Evolutionary conservation across 1,284 basidiomycete species (phyloP).

Genomic region (Ceratobasidium theobromae): DNA sequence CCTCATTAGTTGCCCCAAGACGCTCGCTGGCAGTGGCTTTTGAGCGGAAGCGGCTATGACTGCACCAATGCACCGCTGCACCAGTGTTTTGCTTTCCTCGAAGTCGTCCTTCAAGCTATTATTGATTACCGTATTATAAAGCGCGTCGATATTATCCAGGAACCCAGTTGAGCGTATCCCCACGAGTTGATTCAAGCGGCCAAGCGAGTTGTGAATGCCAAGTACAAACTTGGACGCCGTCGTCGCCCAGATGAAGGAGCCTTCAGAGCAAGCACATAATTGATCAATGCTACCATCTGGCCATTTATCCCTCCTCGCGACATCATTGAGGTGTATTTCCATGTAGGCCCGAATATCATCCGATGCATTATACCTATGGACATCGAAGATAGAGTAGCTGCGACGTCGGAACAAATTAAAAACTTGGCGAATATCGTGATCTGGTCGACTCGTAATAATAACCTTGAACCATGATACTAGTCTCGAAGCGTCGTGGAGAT

Average conservation of each 20-base stretch:
- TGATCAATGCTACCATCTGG: neutral
- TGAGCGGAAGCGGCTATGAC: neutral
- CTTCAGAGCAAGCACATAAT: neutral
- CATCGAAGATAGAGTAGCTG: neutral
- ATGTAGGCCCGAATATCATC: neutral
- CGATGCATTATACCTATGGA: neutral
- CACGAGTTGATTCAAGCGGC: neutral
- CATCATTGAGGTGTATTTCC: neutral
- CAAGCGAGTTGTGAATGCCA: neutral
- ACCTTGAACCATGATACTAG: conserved; percentile 6
- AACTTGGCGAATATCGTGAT: neutral
- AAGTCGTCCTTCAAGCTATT: neutral
- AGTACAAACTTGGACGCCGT: conserved; percentile 17
- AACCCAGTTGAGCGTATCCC: neutral
- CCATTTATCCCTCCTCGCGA: neutral
- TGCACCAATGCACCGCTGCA: neutral
- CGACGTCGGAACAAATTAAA: neutral
- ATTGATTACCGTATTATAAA: conserved; percentile 10
- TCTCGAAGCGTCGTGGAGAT: neutral
- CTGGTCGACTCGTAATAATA: conserved; percentile 11
- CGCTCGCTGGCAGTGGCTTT: neutral
- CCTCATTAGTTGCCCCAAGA: neutral
- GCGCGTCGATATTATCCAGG: neutral
- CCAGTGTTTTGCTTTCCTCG: neutral
- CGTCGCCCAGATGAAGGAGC: conserved; percentile 22